phyloP scores from a whole-genome alignment of 106 monocot genomes.

The Agapanthus africanus region DNA sequence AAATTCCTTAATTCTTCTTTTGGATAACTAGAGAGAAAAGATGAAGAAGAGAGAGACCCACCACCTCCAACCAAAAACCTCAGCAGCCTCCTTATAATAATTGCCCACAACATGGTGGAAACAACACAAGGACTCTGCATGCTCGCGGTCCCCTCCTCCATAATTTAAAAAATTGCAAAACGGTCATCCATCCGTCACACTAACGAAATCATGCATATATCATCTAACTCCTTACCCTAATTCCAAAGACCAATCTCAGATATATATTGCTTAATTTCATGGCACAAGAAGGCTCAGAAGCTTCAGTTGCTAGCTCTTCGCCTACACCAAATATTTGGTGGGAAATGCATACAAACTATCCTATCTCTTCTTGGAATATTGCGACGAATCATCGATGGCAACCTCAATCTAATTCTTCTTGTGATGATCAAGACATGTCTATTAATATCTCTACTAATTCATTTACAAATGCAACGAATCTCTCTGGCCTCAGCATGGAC shows the following conservation, averaged over 20 bases:
- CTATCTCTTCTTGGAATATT: constrained; percentile 36
- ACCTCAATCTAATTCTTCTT: constrained; percentile 24
- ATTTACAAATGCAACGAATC: constrained; percentile 38
- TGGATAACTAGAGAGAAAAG: neutral
- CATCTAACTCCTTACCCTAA: constrained; percentile 2
- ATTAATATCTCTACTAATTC: constrained; percentile 31
- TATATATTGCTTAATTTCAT: constrained; percentile 19
- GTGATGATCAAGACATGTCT: constrained; percentile 46
- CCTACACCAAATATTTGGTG: constrained; percentile 34
- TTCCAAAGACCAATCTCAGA: neutral
- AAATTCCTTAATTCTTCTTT: too few species aligned
- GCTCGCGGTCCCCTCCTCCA: neutral
- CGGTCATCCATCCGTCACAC: constrained; percentile 3
- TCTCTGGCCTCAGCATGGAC: constrained; percentile 46
- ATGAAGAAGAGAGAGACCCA: constrained; percentile 1
- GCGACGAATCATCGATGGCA: constrained; percentile 27
- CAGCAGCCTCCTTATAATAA: neutral
- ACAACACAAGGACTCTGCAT: constrained; percentile 12
- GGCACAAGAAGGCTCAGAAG: constrained; percentile 68
- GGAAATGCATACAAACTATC: constrained; percentile 38
- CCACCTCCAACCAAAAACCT: constrained; percentile 5
- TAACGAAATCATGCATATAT: neutral
- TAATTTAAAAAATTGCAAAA: constrained; percentile 8
- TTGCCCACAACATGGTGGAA: constrained; percentile 20
- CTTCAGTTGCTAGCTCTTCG: constrained; percentile 52